phyloP scores from a whole-genome alignment of 2,329 filamentous ascomycete genomes.

The Chaetomium strumarium region DNA sequence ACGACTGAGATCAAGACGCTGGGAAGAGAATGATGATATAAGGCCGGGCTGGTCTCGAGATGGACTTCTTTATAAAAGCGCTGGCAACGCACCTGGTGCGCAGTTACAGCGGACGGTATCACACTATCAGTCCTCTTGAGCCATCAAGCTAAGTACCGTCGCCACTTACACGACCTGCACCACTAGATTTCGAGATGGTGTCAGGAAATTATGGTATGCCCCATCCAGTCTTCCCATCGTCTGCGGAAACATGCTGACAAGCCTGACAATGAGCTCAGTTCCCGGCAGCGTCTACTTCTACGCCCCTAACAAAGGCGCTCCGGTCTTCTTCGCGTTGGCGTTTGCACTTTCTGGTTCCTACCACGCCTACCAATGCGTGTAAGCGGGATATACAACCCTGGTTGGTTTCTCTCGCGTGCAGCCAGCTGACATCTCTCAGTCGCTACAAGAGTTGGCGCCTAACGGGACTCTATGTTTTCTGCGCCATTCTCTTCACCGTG shows the following conservation, averaged over 20 bases:
- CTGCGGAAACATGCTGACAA: not conserved
- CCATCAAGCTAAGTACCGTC: not conserved
- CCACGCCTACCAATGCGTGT: constrained; percentile 44
- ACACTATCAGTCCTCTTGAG: not conserved
- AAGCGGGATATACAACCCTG: constrained; percentile 25
- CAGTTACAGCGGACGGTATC: not conserved
- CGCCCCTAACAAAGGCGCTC: constrained; percentile 42
- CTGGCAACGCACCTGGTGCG: no score
- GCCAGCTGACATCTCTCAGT: constrained; percentile 12
- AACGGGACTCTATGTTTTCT: constrained; percentile 43
- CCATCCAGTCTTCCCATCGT: not conserved
- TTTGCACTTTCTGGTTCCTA: constrained; percentile 34
- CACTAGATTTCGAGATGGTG: constrained; percentile 17
- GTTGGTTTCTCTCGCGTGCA: no score
- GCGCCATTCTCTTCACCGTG: constrained; percentile 40
- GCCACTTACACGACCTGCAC: not conserved
- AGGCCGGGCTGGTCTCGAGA: no score
- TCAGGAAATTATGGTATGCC: constrained; percentile 13
- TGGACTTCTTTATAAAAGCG: no score
- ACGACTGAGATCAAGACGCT: not conserved
- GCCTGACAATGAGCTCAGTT: constrained; percentile 26
- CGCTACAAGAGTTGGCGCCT: constrained; percentile 47
- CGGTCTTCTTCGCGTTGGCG: constrained; percentile 41
- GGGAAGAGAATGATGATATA: not conserved
- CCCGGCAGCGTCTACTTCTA: constrained; percentile 42